Evolutionary conservation across 164 flowering plant genomes (phyloP), one percentile per base, ranked within the genome.

Genomic region (Berberis vulgaris): DNA sequence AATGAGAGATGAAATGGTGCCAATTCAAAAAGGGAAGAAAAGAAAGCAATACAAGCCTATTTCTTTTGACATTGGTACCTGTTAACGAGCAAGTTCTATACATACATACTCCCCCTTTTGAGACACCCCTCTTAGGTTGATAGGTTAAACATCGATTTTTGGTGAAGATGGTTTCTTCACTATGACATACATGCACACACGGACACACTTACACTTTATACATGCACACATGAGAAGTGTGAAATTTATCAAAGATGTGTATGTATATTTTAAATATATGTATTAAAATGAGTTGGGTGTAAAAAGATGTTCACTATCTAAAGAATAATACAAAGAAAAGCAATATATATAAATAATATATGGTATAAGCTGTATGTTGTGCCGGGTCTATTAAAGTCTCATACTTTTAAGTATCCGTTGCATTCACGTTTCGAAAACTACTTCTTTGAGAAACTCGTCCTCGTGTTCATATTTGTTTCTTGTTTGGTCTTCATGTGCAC

Each of bases 401-500:
- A 46, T 43, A 42, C 50, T 69, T 58, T 59, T 59, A 12, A 7
- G 50, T 41, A 44, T 59, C 54, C 41, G 40, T 10, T 52, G 49
- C 63, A 50, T 5, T 68, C 71, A 72, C 43, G 54, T 64, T 46
- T 73, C 73, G 38, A 26, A 46, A 43, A 39, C 60, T 57, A 43
- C 61, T 56, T 49, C 69, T 69, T 73, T 69, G 26, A 72, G 69
- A 65, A 61, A 75, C 61, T 58, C 73, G 7, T 57, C 53, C 10
- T 67, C 83, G 62, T 80, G 77, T n/a, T 26, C 26, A 26, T 26
- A 26, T 26, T 26, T 67, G 81, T 72, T 74, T 49, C 49, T 39
- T 53, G 67, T 41, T 68, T 65, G 67, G 52, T 67, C 74, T 49
- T 59, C 74, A 55, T 71, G 59, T 56, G 64, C 69, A 61, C 47